Conservation (phyloP, 495 filamentous ascomycete genomes). For the Niebla homalea region DNA sequence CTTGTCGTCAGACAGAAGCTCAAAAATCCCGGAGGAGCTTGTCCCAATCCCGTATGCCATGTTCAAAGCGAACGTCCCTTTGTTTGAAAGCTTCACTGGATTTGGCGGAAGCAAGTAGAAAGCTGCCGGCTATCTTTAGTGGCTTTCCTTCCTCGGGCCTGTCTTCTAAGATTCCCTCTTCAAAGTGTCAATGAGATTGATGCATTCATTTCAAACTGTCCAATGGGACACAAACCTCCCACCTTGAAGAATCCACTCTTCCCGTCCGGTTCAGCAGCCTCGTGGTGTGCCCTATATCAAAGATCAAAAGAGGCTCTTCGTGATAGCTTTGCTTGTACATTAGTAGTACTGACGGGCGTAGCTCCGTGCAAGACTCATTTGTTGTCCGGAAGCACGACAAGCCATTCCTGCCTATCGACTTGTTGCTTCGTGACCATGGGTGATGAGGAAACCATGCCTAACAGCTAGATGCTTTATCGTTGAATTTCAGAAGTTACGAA, state of each 20-base stretch:
- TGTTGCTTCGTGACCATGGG: conserved; percentile 21
- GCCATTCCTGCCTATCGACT: conserved; percentile 54
- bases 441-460: background rate
- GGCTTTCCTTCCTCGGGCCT: conserved; percentile 24
- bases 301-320: background rate
- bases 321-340: background rate
- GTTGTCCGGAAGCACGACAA: conserved; percentile 74
- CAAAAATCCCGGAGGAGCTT: conserved; percentile 34
- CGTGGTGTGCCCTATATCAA: conserved; percentile 41
- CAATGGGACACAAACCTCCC: conserved; percentile 35
- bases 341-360: conserved; percentile 47
- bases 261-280: conserved; percentile 28
- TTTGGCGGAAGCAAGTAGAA: conserved; percentile 54
- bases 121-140: conserved; percentile 66
- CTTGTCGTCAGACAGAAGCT: too few species aligned
- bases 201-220: background rate
- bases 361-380: conserved; percentile 48
- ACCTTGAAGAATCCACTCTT: conserved; percentile 37
- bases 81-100: conserved; percentile 56
- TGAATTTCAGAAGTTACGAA: too few species aligned
- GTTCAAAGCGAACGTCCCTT: conserved; percentile 54
- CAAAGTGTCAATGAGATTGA: background rate
- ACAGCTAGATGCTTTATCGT: too few species aligned
- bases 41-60: conserved; percentile 74
- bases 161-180: conserved; percentile 59